phyloP scores from a whole-genome alignment of 768 basidiomycete genomes.

The Fibroporia radiculosa region DNA sequence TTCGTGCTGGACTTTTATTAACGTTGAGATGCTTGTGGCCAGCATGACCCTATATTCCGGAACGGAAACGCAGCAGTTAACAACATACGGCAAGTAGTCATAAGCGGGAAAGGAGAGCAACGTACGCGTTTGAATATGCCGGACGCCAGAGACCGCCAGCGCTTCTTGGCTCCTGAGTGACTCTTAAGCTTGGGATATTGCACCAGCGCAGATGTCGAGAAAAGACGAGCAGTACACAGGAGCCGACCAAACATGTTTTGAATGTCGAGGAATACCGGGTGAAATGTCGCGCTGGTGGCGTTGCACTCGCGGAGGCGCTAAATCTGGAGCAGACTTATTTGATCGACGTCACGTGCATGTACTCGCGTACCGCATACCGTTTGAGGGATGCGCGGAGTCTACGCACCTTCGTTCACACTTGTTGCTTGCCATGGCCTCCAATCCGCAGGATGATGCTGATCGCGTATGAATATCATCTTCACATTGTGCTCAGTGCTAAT shows the following conservation, averaged over 20 bases:
- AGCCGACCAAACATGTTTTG: constrained; percentile 18
- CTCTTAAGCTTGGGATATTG: constrained; percentile 74
- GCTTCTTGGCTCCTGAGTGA: constrained; percentile 75
- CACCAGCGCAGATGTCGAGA: constrained; percentile 50
- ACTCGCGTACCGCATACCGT: too few relatives aligned
- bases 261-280: too few relatives aligned
- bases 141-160: constrained; percentile 66
- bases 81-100: not conserved
- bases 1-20: constrained; percentile 52
- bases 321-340: too few relatives aligned
- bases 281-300: too few relatives aligned
- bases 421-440: constrained; percentile 17
- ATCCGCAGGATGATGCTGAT: constrained; percentile 73
- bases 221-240: constrained; percentile 25
- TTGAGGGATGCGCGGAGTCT: too few relatives aligned
- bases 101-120: constrained; percentile 1
- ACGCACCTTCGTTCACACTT: too few relatives aligned
- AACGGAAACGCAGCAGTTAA: not conserved
- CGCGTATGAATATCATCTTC: constrained; percentile 37
- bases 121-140: constrained; percentile 68
- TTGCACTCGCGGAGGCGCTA: too few relatives aligned
- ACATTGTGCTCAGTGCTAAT: not conserved
- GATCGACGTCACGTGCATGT: too few relatives aligned
- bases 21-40: constrained; percentile 68
- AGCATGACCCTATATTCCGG: constrained; percentile 71